Conservation (phyloP, 2,329 filamentous ascomycete species). For the Sclerotinia glacialis region DNA sequence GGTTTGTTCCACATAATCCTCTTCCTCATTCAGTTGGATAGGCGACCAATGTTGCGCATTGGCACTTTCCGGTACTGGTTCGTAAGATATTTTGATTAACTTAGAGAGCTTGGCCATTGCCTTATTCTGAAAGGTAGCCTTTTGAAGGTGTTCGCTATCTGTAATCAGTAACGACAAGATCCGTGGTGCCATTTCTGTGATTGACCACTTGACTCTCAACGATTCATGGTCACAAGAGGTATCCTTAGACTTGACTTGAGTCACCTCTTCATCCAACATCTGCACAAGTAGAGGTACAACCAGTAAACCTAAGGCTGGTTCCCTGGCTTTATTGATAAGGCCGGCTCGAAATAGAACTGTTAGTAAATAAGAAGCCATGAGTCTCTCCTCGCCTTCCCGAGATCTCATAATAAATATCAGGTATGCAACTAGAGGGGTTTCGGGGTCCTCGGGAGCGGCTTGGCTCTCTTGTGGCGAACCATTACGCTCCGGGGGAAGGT, state of each 20-base stretch:
- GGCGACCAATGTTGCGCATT: constrained; percentile 55
- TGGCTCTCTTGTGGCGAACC: constrained; percentile 34
- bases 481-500: constrained; percentile 6
- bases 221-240: constrained; percentile 40
- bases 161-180: constrained; percentile 76
- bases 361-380: constrained; percentile 68
- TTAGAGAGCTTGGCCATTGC: constrained; percentile 61
- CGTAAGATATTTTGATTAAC: constrained; percentile 64
- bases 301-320: constrained; percentile 62
- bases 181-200: constrained; percentile 69
- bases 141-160: constrained; percentile 76
- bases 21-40: constrained; percentile 22
- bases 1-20: constrained; percentile 25
- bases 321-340: constrained; percentile 61
- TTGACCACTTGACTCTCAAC: constrained; percentile 46
- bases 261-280: constrained; percentile 56
- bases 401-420: constrained; percentile 63
- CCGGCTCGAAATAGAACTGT: constrained; percentile 67
- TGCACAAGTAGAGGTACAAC: constrained; percentile 68
- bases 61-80: constrained; percentile 50
- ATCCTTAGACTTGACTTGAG: constrained; percentile 44
- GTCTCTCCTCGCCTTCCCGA: constrained; percentile 54
- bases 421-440: constrained; percentile 72
- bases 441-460: constrained; percentile 54
- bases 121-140: constrained; percentile 70